These are phyloP conservation scores for Apophysomyces elegans DNA, from an alignment of 371 early-diverging fungal species.

Conservation along the genomic window DNA sequence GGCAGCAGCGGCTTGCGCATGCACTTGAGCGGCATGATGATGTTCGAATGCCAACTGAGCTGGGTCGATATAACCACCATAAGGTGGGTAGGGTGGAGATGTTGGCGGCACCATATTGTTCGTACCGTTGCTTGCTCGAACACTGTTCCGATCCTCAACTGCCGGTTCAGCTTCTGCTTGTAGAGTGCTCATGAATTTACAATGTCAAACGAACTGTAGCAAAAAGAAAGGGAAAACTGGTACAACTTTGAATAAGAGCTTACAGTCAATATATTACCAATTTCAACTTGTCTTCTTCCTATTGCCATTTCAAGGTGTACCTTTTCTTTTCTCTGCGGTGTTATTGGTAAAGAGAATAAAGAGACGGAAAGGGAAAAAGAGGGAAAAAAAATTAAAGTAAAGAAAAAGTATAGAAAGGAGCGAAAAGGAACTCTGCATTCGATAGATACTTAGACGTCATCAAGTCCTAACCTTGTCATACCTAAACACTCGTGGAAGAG, in stretches of 20 bases:
- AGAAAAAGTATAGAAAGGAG: not conserved
- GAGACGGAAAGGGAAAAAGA: not conserved
- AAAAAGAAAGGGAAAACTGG: not conserved
- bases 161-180: constrained; percentile 5
- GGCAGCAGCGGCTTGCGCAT: constrained; percentile 11
- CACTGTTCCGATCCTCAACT: constrained; percentile 6
- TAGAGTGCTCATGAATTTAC: constrained; percentile 1
- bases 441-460: not conserved
- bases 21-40: constrained; percentile 11
- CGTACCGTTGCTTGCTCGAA: constrained; percentile 5
- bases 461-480: not conserved
- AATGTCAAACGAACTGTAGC: constrained; percentile 8
- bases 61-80: constrained; percentile 20
- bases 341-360: not conserved
- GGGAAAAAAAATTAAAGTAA: not conserved
- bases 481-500: constrained; percentile 4
- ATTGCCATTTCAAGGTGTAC: not conserved
- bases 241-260: not conserved
- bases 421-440: constrained; percentile 3
- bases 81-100: constrained; percentile 22
- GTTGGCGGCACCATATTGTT: constrained; percentile 10
- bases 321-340: not conserved
- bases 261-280: not conserved
- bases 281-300: too few species aligned
- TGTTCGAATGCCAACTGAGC: constrained; percentile 11